Conservation (phyloP, 192 early-diverging fungal species). For the Coemansia sp. region DNA sequence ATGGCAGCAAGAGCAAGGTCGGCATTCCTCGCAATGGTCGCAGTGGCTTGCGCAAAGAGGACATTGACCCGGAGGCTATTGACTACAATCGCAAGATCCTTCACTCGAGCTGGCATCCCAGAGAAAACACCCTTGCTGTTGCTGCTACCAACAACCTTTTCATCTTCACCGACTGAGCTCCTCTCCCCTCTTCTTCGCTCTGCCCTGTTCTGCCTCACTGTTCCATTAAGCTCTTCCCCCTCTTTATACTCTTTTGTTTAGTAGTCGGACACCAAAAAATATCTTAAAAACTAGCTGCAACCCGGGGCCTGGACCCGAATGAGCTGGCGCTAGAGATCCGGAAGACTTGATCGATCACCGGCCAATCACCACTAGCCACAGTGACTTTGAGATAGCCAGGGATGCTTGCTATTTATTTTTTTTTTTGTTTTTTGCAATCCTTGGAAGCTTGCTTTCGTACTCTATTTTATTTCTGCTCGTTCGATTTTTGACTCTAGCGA, state of each 20-base stretch:
- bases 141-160: constrained; percentile 99
- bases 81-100: constrained; percentile 98
- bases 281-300: background rate
- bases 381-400: background rate
- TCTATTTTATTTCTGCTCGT: constrained; percentile 9
- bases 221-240: background rate
- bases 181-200: background rate
- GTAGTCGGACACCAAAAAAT: background rate
- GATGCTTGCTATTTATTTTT: too few species aligned
- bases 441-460: background rate
- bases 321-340: background rate
- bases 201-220: constrained; percentile 7
- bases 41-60: constrained; percentile 63
- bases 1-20: constrained; percentile 56
- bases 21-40: constrained; percentile 57
- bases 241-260: background rate
- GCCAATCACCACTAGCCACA: background rate
- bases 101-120: constrained; percentile 98
- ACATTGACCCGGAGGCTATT: constrained; percentile 79
- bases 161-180: constrained; percentile 68
- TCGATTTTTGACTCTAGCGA: background rate
- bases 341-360: background rate
- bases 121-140: constrained; percentile 95
- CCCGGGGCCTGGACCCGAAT: too few species aligned
- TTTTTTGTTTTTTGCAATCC: background rate